Percentiles rank a stretch among this genome's conserved stretches.
phyloP scores from a whole-genome alignment of 2,329 filamentous ascomycete species.

The Ceratocystis eucalypticola region DNA sequence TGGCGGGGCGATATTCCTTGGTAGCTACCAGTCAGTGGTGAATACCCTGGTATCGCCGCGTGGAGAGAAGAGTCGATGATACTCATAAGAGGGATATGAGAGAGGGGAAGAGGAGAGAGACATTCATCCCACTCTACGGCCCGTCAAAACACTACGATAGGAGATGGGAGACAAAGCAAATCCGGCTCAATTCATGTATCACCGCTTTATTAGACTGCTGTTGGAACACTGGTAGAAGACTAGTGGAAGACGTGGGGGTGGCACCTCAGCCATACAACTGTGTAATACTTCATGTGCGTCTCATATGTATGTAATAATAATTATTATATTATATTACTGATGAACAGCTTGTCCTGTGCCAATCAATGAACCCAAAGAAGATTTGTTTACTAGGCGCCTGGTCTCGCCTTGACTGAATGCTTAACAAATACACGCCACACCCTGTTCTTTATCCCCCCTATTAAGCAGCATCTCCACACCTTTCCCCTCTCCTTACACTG shows the following conservation, averaged over 20 bases:
- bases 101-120: not conserved
- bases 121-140: not conserved
- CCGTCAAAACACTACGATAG: not conserved
- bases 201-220: not conserved
- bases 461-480: not conserved
- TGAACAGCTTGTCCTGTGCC: not conserved
- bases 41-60: slow-evolving; percentile 35
- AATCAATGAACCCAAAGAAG: not conserved
- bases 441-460: not conserved
- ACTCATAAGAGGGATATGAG: not conserved
- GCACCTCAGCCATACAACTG: too few species aligned
- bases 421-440: not conserved
- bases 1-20: slow-evolving; percentile 86
- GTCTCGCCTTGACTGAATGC: not conserved
- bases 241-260: not conserved
- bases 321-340: not conserved
- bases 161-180: too few species aligned
- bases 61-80: not conserved
- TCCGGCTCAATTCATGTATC: slow-evolving; percentile 1
- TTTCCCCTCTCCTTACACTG: not conserved
- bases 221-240: not conserved
- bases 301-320: not conserved
- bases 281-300: not conserved
- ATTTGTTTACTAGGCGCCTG: not conserved
- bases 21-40: slow-evolving; percentile 79